Base-by-base conservation (phyloP, 257 asterid species). In the Vinca minor region DNA sequence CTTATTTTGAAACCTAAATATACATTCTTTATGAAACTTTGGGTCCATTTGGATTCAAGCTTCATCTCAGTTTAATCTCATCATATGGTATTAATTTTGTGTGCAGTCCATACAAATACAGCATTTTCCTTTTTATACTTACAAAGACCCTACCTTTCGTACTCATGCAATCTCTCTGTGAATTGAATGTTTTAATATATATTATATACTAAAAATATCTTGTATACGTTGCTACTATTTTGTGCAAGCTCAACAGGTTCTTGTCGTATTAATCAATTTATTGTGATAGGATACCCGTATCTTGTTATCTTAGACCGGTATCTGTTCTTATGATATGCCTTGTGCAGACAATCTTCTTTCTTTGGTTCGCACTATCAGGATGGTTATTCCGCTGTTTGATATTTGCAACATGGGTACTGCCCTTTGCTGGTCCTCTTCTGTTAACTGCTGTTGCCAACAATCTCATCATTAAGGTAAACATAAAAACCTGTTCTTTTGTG, bases 361-460 rank as follows among this genome's bases (percentile, higher is more conserved):
- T 93, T 39, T 93, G 98, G 98, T 93, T 93, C 81, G 94, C 94
- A 67, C 83, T 93, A 55, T 93, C 98, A 0, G 98, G 98, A 70
- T 93, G 96, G 98, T 82, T 93, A 67, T 93, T 89, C 69, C 89
- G 96, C 1, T 35, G 84, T 77, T 70, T 93, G 73, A 80, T 89
- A 69, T 73, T 93, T 59, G 88, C 94, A n/a, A 77, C 85, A 11
- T 89, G 91, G 92, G 92, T 93, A 49, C 77, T 93, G 65, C 98
- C 98, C 26, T 82, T 93, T 78, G 97, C 98, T 60, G 98, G 92
- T 29, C 98, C 97, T 80, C 95, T 93, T 81, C 71, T 92, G n/a
- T 80, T 89, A 57, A 95, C 95, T 21, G 91, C 86, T 53, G 77
- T 84, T 17, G 97, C 97, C 62, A 89, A 89, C 78, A 92, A 89